Base-by-base conservation (phyloP, 2,329 filamentous ascomycete species). In the Trichophyton equinum region DNA sequence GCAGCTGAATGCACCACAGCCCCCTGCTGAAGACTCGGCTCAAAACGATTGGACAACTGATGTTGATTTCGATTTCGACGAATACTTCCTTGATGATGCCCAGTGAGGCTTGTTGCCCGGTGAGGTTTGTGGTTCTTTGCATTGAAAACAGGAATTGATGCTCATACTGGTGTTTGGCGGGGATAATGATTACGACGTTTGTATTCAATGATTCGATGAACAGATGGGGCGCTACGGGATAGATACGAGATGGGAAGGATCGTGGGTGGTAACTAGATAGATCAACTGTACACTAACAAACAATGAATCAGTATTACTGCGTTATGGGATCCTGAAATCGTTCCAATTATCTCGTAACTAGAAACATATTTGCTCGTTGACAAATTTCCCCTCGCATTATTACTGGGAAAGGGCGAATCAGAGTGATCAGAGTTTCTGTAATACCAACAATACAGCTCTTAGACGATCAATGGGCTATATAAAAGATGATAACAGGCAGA, bases 21-120 rank as follows among this genome's bases (percentile, higher is more conserved):
- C 53, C 2, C 9, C 53, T n/a, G n/a, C 36, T 27, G 53, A 57
- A 18, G 13, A 47, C 15, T 4, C 44, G 15, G 27, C 30, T 36
- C 30, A 49, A 3, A 56, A 51, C 18, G 20, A 47, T 22, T 60
- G 57, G 61, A 44, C 46, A 9, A 25, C 30, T 36, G 58, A 57
- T 25, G 30, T 63, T 33, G 61, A 64, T 25, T 64, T 63, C 44
- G 61, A 64, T 20, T 58, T 64, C 8, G 63, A 63, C 30, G 49
- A 63, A 5, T 64, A 62, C 33, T 63, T 63, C 25, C 25, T 63
- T 42, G 60, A 22, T 30, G 51, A 18, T 2, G 36, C 13, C 13
- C 53, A 56, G 53, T 56, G 27, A 56, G 25, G 25, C 3, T 27
- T 27, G 25, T 27, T 27, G 25, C 25, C 5, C 25, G 5, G 25